Evolutionary conservation across 768 basidiomycete species (phyloP).

Genomic region (Coprinellus aureogranulatus): DNA sequence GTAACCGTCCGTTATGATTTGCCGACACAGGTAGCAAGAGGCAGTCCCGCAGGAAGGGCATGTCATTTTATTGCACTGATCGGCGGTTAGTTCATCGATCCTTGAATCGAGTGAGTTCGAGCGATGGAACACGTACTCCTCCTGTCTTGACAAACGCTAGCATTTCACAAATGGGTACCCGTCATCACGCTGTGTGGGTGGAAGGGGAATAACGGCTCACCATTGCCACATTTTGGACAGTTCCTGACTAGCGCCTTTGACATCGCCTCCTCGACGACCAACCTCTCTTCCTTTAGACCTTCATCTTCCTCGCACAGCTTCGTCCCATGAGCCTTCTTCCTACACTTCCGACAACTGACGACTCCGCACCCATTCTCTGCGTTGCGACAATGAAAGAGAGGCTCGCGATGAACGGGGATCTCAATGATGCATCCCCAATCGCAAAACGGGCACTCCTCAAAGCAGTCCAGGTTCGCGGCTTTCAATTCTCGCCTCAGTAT

Average conservation of each 20-base stretch:
- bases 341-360: constrained; percentile 78
- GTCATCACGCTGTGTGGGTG: not conserved
- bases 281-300: constrained; percentile 60
- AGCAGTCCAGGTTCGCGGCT: constrained; percentile 69
- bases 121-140: constrained; percentile 50
- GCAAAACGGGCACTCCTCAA: constrained; percentile 91
- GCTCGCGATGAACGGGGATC: constrained; percentile 50
- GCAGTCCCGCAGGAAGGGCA: constrained; percentile 70
- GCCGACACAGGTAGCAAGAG: constrained; percentile 83
- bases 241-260: constrained; percentile 81
- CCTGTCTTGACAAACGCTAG: constrained; percentile 79
- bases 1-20: constrained; percentile 63
- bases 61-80: constrained; percentile 89
- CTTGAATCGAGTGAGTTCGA: not conserved
- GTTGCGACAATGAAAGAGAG: constrained; percentile 55
- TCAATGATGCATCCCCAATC: constrained; percentile 84
- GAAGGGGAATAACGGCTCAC: constrained; percentile 30
- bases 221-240: constrained; percentile 84
- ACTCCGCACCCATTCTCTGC: constrained; percentile 69
- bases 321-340: constrained; percentile 80
- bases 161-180: constrained; percentile 24
- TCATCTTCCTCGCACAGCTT: constrained; percentile 79
- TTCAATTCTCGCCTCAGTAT: constrained; percentile 75
- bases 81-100: not conserved
- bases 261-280: constrained; percentile 91